These are phyloP conservation scores for Pichia exigua DNA, from an alignment of 805 yeast genomes.

Conservation along the genomic window DNA sequence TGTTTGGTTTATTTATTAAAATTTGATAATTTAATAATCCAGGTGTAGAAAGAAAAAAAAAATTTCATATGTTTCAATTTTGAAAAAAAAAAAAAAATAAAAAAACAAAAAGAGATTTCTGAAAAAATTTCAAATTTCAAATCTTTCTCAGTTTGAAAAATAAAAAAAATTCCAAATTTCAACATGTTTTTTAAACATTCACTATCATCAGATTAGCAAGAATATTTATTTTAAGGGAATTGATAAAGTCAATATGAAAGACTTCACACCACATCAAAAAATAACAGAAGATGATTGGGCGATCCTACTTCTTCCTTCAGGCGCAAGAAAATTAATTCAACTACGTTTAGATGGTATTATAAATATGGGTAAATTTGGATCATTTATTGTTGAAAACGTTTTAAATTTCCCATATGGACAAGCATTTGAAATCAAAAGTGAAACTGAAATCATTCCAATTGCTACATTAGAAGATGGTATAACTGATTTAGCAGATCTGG, in stretches of 20 bases:
- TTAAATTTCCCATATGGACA: slow-evolving; percentile 83
- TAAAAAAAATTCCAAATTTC: background rate
- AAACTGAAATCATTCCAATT: slow-evolving; percentile 43
- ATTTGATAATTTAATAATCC: too few species aligned
- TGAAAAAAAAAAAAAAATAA: background rate
- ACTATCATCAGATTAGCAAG: too few species aligned
- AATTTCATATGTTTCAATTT: background rate
- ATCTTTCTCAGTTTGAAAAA: background rate
- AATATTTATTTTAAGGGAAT: too few species aligned
- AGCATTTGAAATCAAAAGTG: slow-evolving; percentile 73
- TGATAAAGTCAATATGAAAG: slow-evolving; percentile 8
- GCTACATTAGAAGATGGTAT: slow-evolving; percentile 18
- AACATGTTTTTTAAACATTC: background rate
- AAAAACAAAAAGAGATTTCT: background rate
- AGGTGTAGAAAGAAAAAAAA: background rate
- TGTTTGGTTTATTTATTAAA: background rate
- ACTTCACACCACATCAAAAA: slow-evolving; percentile 12
- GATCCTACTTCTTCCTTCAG: slow-evolving; percentile 73
- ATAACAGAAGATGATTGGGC: slow-evolving; percentile 48
- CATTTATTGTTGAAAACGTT: slow-evolving; percentile 64
- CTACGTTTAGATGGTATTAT: slow-evolving; percentile 53
- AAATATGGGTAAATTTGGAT: slow-evolving; percentile 86
- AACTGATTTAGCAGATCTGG: slow-evolving; percentile 18
- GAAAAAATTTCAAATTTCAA: background rate
- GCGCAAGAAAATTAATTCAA: slow-evolving; percentile 64